A percentile compares a stretch with the other conserved stretches of the same genome.
Evolutionary conservation across 202 grass and related monocot species (phyloP).

Genomic region (Zizania palustris): DNA sequence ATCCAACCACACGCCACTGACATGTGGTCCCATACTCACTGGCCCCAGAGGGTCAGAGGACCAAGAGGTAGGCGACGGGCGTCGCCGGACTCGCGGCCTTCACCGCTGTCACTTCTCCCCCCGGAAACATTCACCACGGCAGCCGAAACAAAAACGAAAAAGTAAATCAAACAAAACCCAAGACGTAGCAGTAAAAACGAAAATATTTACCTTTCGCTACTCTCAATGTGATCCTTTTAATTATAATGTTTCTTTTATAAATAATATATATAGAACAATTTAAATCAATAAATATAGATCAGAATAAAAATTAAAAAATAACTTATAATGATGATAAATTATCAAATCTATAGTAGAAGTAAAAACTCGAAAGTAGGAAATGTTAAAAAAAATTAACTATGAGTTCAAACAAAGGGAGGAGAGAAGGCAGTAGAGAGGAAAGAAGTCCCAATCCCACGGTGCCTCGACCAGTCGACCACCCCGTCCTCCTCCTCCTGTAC

Average conservation of each 20-base stretch:
- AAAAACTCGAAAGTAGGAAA: no score
- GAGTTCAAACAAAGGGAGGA: slow-evolving; percentile 56
- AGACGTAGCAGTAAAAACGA: slow-evolving; percentile 43
- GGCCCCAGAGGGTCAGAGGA: fast-evolving
- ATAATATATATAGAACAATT: no score
- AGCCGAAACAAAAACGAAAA: background rate
- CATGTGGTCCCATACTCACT: fast-evolving
- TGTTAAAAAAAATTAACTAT: background rate
- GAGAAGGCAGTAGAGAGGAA: slow-evolving; percentile 43
- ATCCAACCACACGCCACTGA: background rate
- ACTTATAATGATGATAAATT: no score
- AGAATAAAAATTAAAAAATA: no score
- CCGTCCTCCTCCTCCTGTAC: background rate
- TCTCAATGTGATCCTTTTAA: no score
- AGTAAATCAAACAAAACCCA: background rate
- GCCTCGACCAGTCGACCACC: slow-evolving; percentile 37
- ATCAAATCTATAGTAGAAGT: no score
- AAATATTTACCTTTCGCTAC: no score
- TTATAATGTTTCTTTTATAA: no score
- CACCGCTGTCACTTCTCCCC: slow-evolving; percentile 22
- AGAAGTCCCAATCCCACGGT: slow-evolving; percentile 54
- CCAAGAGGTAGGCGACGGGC: fast-evolving
- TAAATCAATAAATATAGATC: no score
- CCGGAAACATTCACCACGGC: slow-evolving; percentile 36
- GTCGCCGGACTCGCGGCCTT: slow-evolving; percentile 28